Conservation (phyloP, 169 alveolate genomes). For the Miamiensis avidus region DNA sequence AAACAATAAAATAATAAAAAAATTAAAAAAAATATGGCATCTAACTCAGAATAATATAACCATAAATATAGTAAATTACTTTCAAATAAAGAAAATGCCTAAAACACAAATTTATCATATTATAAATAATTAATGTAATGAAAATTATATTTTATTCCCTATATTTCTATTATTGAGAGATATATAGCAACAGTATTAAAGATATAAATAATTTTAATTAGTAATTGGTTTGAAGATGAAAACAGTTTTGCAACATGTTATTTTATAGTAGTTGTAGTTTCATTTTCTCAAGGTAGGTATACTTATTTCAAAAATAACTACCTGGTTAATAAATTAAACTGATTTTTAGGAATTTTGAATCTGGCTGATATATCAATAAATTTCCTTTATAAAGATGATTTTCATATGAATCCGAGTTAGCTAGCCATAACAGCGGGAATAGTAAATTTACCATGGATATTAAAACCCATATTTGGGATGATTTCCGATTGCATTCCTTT, state of each 20-base stretch:
- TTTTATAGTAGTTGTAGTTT: too few species aligned
- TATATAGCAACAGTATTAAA: too few species aligned
- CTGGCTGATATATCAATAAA: conserved; percentile 53
- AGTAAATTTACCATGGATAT: conserved; percentile 72
- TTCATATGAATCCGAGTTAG: conserved; percentile 70
- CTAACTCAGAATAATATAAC: too few species aligned
- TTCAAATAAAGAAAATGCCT: too few species aligned
- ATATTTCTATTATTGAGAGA: too few species aligned
- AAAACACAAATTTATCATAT: too few species aligned
- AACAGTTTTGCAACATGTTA: neutral
- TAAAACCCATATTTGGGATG: conserved; percentile 86
- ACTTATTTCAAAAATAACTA: neutral
- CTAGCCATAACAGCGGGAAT: conserved; percentile 57
- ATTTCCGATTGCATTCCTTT: conserved; percentile 78
- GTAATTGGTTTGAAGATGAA: neutral
- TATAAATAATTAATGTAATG: too few species aligned
- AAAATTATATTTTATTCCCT: too few species aligned
- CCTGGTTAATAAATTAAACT: neutral
- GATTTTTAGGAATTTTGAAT: conserved; percentile 34
- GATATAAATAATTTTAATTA: too few species aligned
- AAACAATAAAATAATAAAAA: too few species aligned
- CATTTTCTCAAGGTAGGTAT: neutral
- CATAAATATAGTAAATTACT: too few species aligned
- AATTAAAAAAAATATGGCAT: too few species aligned
- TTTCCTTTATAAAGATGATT: conserved; percentile 67